Evolutionary conservation across 1,284 basidiomycete species (phyloP).

Genomic region (Ceratorhiza oryzae-sativae): DNA sequence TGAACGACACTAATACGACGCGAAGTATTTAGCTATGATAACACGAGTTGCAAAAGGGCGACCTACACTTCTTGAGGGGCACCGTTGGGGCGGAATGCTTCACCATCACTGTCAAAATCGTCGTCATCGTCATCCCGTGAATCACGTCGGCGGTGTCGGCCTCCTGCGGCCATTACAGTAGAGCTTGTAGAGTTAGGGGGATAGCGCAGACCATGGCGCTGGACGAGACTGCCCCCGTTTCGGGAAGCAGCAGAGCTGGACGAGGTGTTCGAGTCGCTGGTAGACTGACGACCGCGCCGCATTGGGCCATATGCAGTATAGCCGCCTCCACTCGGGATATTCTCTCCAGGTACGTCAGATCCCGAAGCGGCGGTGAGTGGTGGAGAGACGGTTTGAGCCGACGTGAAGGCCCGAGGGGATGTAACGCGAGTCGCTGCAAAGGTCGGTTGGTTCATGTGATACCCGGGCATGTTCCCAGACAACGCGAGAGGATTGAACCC

Average conservation of each 20-base stretch:
- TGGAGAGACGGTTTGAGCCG: slow-evolving; percentile 43
- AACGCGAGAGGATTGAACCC: slow-evolving; percentile 26
- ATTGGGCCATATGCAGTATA: slow-evolving; percentile 34
- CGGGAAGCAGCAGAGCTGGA: slow-evolving; percentile 20
- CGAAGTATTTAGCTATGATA: slow-evolving; percentile 15
- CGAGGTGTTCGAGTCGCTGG: slow-evolving; percentile 36
- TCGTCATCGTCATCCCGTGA: slow-evolving; percentile 35
- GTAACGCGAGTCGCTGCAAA: slow-evolving; percentile 24
- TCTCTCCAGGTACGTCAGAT: slow-evolving; percentile 42
- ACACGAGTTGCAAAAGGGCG: neutral
- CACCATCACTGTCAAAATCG: slow-evolving; percentile 43
- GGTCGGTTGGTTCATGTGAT: slow-evolving; percentile 17
- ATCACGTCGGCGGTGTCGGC: slow-evolving; percentile 27
- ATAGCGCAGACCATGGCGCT: slow-evolving; percentile 38
- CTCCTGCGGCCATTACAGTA: slow-evolving; percentile 39
- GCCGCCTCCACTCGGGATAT: slow-evolving; percentile 34
- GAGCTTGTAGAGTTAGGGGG: slow-evolving; percentile 6
- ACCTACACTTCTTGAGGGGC: slow-evolving; percentile 41
- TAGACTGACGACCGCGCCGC: slow-evolving; percentile 29
- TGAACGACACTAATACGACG: slow-evolving; percentile 39
- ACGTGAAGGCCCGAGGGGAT: slow-evolving; percentile 20
- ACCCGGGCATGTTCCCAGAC: slow-evolving; percentile 28
- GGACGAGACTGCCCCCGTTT: slow-evolving; percentile 40
- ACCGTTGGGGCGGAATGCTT: slow-evolving; percentile 26
- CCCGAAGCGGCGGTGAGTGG: slow-evolving; percentile 41